Base-by-base conservation (phyloP, 768 basidiomycete species). In the Lentinula detonsa region DNA sequence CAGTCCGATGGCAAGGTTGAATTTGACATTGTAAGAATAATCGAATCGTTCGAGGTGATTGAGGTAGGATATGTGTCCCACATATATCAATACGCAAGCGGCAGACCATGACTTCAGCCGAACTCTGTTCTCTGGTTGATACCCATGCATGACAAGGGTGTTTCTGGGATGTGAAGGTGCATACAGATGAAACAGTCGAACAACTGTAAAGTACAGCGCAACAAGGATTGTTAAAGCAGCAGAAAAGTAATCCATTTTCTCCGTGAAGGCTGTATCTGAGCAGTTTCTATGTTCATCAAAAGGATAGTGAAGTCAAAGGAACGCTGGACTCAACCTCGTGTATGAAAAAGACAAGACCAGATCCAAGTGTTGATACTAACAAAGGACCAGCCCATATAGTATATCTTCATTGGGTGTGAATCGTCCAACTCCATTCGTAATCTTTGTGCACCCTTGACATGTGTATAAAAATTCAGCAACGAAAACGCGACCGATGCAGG, bases 241-340 rank as follows among this genome's bases (percentile, higher is more conserved):
- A 3, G 93, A 93, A 71, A 98, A 97, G 72, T 99, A 99, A 69
- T 98, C 97, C 69, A 95, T 61, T 65, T 88, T 90, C 73, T 99
- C 97, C 2, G 95, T 98, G 28, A 75, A 69, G 2, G 89, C 85
- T 5, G 84, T 76, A 74, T 98, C 96, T 63, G 59, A 31, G 11
- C 13, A 54, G 16, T 8, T 6, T 2, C 10, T 31, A 8, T 45
- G 21, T 8, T 9, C 54, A 10, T 57, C 53, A 39, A n/a, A 34
- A 21, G 15, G 2, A 15, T 10, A 46, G 16, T 39, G 15, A 15
- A 50, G 4, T 8, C 16, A 21, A 15, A 49, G 37, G 11, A 34
- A 39, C 35, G 18, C 16, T 16, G 56, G 39, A 54, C 37, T 48
- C 40, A 28, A 91, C 95, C 94, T 83, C 97, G 81, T 0, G 89